Evolutionary conservation across 768 basidiomycete species (phyloP).

Genomic region (Tephrocybe sp.): DNA sequence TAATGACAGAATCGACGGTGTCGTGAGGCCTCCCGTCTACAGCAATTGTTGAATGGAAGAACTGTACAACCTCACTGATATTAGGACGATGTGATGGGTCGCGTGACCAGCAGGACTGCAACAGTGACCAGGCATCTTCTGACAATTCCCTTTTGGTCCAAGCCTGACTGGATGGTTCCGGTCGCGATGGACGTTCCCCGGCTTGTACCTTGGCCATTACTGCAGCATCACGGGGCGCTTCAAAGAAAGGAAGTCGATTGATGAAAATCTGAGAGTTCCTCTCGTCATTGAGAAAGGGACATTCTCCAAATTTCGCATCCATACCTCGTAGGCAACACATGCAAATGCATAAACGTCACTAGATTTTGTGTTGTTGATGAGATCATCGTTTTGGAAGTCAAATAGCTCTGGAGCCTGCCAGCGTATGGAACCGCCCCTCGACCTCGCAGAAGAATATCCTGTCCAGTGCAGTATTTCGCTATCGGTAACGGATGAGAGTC

Average conservation of each 20-base stretch:
- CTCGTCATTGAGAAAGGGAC: too few relatives aligned
- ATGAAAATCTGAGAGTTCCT: too few relatives aligned
- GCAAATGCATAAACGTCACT: slow-evolving; percentile 22
- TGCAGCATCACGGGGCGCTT: slow-evolving; percentile 16
- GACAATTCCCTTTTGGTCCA: neutral
- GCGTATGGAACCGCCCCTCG: slow-evolving; percentile 15
- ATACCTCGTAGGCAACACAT: slow-evolving; percentile 22
- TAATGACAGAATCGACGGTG: neutral
- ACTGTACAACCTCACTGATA: neutral
- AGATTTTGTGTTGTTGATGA: slow-evolving; percentile 10
- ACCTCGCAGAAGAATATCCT: slow-evolving; percentile 9
- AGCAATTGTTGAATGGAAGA: neutral
- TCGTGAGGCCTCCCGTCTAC: slow-evolving; percentile 3
- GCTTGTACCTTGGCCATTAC: slow-evolving; percentile 16
- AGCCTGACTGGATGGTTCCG: neutral
- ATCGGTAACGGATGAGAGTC: slow-evolving; percentile 18
- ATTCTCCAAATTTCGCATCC: neutral
- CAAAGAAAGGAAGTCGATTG: slow-evolving; percentile 18
- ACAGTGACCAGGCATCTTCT: neutral
- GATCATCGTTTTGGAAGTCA: slow-evolving; percentile 10
- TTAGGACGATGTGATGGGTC: neutral
- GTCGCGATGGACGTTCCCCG: slow-evolving; percentile 17
- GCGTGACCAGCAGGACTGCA: neutral
- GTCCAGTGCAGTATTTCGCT: slow-evolving; percentile 14
- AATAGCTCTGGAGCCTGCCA: slow-evolving; percentile 25